Conservation (phyloP, 2,329 filamentous ascomycete genomes). For the Claviceps sp. region DNA sequence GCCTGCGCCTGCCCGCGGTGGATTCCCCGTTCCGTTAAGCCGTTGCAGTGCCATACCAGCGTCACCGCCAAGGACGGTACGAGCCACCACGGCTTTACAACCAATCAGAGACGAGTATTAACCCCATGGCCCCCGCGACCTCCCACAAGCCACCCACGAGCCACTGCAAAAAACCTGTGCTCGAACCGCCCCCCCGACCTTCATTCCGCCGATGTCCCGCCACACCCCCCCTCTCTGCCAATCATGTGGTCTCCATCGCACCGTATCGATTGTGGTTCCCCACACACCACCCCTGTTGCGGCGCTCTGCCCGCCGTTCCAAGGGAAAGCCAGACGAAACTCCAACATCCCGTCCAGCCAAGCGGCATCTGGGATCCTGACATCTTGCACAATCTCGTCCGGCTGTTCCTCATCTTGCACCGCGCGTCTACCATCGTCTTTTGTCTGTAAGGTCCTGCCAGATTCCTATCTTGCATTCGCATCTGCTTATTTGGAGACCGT, state of each 20-base stretch:
- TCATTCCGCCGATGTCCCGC: not conserved
- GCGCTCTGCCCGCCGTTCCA: constrained; percentile 5
- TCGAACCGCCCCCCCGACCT: not conserved
- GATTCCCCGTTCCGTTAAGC: constrained; percentile 1
- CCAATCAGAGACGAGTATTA: not conserved
- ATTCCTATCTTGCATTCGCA: constrained; percentile 8
- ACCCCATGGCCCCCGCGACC: not conserved
- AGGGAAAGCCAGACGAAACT: not conserved
- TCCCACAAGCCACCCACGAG: constrained; percentile 8
- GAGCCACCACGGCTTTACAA: not conserved
- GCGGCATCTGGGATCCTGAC: constrained; percentile 7
- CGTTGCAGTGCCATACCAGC: not conserved
- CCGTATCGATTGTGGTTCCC: constrained; percentile 9
- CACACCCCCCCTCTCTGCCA: constrained; percentile 12
- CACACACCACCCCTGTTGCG: constrained; percentile 2
- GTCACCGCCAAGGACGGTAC: not conserved
- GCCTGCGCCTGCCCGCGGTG: not conserved
- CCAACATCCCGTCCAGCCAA: not conserved
- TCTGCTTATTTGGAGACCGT: constrained; percentile 6
- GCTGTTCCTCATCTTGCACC: not conserved
- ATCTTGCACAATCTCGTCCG: constrained; percentile 11
- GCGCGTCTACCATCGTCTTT: constrained; percentile 4
- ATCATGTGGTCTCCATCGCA: constrained; percentile 18
- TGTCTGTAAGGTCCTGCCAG: constrained; percentile 10
- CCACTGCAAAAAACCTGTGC: constrained; percentile 1